Conservation (phyloP, 306 rosid species). For the Pyrus bretschneideri region DNA sequence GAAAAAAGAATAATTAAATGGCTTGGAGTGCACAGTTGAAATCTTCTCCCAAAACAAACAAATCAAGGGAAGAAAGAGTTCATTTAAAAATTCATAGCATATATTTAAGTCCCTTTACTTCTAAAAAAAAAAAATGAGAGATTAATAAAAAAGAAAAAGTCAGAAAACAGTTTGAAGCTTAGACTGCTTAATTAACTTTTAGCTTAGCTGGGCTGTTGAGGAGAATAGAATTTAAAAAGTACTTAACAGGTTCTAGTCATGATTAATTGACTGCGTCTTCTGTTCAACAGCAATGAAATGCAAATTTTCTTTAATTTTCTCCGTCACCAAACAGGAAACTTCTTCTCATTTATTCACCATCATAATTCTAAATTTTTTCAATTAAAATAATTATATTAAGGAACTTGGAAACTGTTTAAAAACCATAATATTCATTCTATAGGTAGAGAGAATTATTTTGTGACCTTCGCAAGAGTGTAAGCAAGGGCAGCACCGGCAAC, state of each 20-base stretch:
- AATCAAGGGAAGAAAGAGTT: not conserved
- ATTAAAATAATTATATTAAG: not conserved
- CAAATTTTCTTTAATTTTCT: not conserved
- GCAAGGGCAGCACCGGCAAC: slow-evolving; percentile 97
- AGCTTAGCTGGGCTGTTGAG: not conserved
- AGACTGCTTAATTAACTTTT: not conserved
- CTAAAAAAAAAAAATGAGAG: not conserved
- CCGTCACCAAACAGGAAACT: not conserved
- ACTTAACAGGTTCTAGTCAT: not conserved
- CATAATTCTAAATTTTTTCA: not conserved
- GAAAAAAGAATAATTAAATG: not conserved
- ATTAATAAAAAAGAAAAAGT: not conserved
- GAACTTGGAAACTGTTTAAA: not conserved
- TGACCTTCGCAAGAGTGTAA: slow-evolving; percentile 78
- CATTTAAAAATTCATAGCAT: no score
- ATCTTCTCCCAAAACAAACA: not conserved
- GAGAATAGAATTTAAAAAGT: not conserved
- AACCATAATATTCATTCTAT: not conserved
- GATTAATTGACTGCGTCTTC: not conserved
- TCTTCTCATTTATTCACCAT: not conserved
- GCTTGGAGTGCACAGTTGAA: not conserved
- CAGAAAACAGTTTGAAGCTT: not conserved
- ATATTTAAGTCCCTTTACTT: not conserved
- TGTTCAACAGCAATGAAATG: not conserved
- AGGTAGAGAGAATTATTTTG: not conserved